Base-by-base conservation (phyloP, 2,329 filamentous ascomycete genomes). In the Alternaria sp. region DNA sequence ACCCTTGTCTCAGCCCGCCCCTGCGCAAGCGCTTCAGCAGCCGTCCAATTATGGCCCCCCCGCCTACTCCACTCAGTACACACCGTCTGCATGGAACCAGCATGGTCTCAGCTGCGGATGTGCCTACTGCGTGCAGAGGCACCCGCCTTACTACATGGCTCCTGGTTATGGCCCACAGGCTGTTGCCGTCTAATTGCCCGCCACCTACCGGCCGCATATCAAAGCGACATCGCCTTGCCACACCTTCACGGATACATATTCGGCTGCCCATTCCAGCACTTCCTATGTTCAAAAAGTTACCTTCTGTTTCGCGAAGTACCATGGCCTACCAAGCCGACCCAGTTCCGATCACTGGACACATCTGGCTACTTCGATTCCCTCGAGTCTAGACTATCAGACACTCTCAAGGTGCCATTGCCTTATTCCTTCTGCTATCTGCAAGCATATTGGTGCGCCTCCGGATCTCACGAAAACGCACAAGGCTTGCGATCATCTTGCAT, bases 11-110 rank as follows among this genome's bases (percentile, higher is more conserved):
- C 80, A 78, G 73, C 70, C 78, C 55, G 46, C 69, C 58, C 68
- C 70, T 58, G 47, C 69, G 53, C 78, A 76, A 84, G 83, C 82
- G 81, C 85, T 74, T 79, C 83, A 75, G 28, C 78, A 75, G 66
- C 58, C 75, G 59, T 67, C 74, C 69, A 78, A 75, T 58, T 80
- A 79, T 54, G 72, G 74, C 8, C 76, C 72, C 15, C 66, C 76
- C 63, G 67, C 76, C 14, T 80, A 80, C 66, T 65, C 70, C 26
- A 64, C 73, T 10, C 77, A 77, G 69, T 81, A 79, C 68, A 78
- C 75, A 54, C 63, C 71, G 28, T 78, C 77, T 51, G 71, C 71
- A 25, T 81, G 78, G 78, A 79, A 78, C 66, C 75, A 75, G 58
- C 79, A 81, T 56, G 73, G 75, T 54, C 61, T 73, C 14, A 79